These are phyloP conservation scores for Coffea eugenioides DNA, from an alignment of 257 asterid genomes.

Conservation along the genomic window DNA sequence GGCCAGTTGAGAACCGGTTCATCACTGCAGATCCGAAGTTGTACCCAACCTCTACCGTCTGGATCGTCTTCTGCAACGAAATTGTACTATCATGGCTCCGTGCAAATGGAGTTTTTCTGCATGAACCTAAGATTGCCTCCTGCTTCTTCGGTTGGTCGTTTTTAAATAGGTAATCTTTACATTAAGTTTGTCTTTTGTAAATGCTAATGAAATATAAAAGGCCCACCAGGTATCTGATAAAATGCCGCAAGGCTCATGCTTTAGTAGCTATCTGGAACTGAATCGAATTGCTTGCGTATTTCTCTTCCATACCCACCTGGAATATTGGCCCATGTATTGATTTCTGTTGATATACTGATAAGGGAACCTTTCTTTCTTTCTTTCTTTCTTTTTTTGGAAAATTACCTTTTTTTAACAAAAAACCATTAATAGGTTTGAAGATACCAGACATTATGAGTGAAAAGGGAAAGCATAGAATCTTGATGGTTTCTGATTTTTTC, in stretches of 20 bases:
- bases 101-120: not conserved
- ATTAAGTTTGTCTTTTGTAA: not conserved
- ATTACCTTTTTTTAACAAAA: not conserved
- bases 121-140: not conserved
- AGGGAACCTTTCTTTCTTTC: not conserved
- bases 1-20: not conserved
- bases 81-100: not conserved
- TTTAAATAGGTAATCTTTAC: not conserved
- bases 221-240: not conserved
- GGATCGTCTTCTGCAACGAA: not conserved
- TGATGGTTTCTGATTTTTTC: slow-evolving; percentile 93
- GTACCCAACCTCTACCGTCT: not conserved
- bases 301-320: not conserved
- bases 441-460: slow-evolving; percentile 38
- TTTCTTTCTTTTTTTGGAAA: not conserved
- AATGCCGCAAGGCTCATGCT: not conserved
- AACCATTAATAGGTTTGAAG: not conserved
- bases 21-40: not conserved
- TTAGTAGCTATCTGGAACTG: not conserved
- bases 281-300: not conserved
- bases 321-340: not conserved
- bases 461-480: slow-evolving; percentile 53
- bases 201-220: not conserved
- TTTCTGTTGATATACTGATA: not conserved
- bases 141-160: not conserved